Evolutionary conservation across 1,284 basidiomycete genomes (phyloP).

Genomic region (Sporisorium reilianum): DNA sequence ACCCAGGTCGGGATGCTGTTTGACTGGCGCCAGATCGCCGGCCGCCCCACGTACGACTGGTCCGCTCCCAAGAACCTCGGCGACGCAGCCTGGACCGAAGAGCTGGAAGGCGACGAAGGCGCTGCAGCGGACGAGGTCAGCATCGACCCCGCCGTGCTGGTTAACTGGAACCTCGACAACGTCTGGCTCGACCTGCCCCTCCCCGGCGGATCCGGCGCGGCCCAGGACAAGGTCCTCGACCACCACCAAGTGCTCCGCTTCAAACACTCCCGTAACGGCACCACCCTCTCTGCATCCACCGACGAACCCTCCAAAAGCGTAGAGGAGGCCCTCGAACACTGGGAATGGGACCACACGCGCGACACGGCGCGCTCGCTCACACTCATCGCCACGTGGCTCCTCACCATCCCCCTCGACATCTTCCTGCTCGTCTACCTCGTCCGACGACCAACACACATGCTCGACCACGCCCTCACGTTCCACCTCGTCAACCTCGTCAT

Average conservation of each 20-base stretch:
- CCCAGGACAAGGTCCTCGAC: constrained; percentile 16
- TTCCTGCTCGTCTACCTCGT: constrained; percentile 87
- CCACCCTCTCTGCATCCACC: constrained; percentile 1
- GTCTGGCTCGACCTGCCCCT: constrained; percentile 69
- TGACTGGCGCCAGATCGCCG: constrained; percentile 94
- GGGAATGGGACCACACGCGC: constrained; percentile 71
- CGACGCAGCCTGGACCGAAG: neutral
- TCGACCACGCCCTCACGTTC: constrained; percentile 92
- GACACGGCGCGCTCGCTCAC: constrained; percentile 18
- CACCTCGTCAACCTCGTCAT: constrained; percentile 89
- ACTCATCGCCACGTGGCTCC: constrained; percentile 30
- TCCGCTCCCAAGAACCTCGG: neutral
- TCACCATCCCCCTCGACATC: constrained; percentile 71
- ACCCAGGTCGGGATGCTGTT: constrained; percentile 90
- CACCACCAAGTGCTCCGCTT: constrained; percentile 33
- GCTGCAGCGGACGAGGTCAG: too few species aligned
- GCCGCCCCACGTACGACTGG: constrained; percentile 34
- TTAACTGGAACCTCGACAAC: constrained; percentile 35
- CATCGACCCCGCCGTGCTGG: constrained; percentile 20
- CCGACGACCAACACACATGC: constrained; percentile 88
- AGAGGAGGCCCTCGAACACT: constrained; percentile 73
- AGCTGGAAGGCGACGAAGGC: too few species aligned
- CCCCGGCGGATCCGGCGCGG: neutral
- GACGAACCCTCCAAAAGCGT: neutral
- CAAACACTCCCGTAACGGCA: constrained; percentile 20